Percentiles rank a stretch among this genome's conserved stretches.
These are phyloP conservation scores for Podospora tetraspora DNA, from an alignment of 495 filamentous ascomycete species.

Conservation along the genomic window DNA sequence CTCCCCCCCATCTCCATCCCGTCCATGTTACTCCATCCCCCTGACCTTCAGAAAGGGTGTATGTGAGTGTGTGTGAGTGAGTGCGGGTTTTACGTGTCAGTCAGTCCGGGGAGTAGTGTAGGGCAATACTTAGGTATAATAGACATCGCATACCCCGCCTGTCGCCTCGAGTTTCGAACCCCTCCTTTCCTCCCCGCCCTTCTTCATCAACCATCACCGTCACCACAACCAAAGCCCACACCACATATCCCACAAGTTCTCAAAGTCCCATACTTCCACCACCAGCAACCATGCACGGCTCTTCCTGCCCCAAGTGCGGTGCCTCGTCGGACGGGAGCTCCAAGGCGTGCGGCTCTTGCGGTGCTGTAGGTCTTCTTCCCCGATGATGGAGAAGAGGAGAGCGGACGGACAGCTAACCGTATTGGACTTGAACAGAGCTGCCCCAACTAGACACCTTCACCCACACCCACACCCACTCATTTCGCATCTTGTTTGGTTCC, in stretches of 20 bases:
- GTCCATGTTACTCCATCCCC: background rate
- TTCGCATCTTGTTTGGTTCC: background rate
- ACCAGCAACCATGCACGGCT: conserved; percentile 36
- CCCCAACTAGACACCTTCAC: conserved; percentile 19
- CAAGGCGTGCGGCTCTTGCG: conserved; percentile 47
- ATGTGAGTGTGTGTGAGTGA: background rate
- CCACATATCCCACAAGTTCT: background rate
- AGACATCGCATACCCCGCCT: background rate
- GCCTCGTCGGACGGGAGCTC: conserved; percentile 29
- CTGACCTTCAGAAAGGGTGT: background rate
- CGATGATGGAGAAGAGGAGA: no score
- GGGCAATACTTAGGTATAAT: background rate
- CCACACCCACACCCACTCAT: background rate
- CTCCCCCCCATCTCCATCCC: background rate
- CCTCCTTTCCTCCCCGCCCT: background rate
- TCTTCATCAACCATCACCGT: background rate
- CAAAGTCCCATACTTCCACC: background rate
- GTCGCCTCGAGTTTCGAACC: background rate
- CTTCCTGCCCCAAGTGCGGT: conserved; percentile 48
- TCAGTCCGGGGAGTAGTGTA: background rate
- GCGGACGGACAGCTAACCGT: background rate
- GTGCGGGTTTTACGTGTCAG: background rate
- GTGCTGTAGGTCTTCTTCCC: conserved; percentile 37
- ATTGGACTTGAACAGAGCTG: conserved; percentile 13
- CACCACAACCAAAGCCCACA: background rate